Evolutionary conservation across 176 grass and related monocot genomes (phyloP).

Genomic region (Musa schizocarpa): DNA sequence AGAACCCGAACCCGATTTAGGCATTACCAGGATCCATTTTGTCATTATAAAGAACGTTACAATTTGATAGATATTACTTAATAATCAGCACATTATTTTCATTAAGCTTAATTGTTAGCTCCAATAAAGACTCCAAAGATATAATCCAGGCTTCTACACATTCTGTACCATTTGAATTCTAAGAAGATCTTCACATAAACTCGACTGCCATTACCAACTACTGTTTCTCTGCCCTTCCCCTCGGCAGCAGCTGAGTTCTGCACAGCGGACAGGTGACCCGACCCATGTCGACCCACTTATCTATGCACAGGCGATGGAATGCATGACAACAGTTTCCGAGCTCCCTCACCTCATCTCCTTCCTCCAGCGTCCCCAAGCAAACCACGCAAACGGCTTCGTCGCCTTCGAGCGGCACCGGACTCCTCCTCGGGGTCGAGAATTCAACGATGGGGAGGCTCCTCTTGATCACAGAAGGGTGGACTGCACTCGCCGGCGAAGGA

Average conservation of each 20-base stretch:
- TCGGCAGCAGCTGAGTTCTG: constrained; percentile 42
- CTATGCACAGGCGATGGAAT: constrained; percentile 65
- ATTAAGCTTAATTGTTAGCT: too few species aligned
- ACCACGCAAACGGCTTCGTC: constrained; percentile 35
- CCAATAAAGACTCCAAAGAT: too few species aligned
- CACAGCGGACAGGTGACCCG: constrained; percentile 63
- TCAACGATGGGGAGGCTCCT: not conserved
- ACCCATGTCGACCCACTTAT: constrained; percentile 65
- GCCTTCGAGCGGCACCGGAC: not conserved
- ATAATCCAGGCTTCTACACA: too few species aligned
- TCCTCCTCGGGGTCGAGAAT: not conserved
- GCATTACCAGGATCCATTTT: too few species aligned
- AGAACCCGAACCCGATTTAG: too few species aligned
- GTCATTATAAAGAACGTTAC: too few species aligned
- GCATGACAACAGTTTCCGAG: constrained; percentile 67
- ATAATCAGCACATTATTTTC: too few species aligned
- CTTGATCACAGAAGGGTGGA: constrained; percentile 2
- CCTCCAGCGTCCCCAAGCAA: constrained; percentile 64
- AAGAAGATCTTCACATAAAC: too few species aligned
- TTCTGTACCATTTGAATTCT: too few species aligned
- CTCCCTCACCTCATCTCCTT: constrained; percentile 40
- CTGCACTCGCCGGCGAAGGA: not conserved
- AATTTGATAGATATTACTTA: too few species aligned
- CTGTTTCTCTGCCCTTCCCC: constrained; percentile 4
- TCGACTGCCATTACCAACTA: too few species aligned